A percentile compares a stretch with the other conserved stretches of the same genome.
phyloP scores from a whole-genome alignment of 345 rosid genomes.

The Citrus mangshanensis region DNA sequence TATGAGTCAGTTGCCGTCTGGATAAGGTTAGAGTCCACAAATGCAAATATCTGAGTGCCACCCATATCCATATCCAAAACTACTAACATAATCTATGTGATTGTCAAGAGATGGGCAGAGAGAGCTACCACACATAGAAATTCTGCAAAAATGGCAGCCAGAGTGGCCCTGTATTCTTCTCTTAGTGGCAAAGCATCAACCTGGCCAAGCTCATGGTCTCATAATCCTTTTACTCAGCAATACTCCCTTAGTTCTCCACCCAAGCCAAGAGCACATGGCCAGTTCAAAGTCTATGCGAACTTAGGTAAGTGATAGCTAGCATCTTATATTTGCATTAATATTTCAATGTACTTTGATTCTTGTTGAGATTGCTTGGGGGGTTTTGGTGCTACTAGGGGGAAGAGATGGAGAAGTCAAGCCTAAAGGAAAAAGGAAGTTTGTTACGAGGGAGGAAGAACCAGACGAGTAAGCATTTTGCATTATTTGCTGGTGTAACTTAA shows the following conservation, averaged over 20 bases:
- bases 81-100: not conserved
- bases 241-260: constrained; percentile 15
- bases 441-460: constrained; percentile 89
- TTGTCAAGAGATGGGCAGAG: not conserved
- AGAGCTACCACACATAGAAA: not conserved
- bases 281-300: constrained; percentile 56
- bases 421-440: constrained; percentile 75
- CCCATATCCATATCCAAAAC: constrained; percentile 14
- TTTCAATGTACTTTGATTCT: not conserved
- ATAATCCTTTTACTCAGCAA: constrained; percentile 14
- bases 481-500: not conserved
- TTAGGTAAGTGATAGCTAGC: constrained; percentile 32
- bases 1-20: not conserved
- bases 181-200: constrained; percentile 21
- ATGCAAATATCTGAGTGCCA: constrained; percentile 4
- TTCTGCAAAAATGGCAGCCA: constrained; percentile 48
- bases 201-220: constrained; percentile 24
- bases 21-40: constrained; percentile 23
- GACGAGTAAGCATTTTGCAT: constrained; percentile 48
- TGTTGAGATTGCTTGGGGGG: not conserved
- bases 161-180: constrained; percentile 36
- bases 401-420: constrained; percentile 71
- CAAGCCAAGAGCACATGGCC: constrained; percentile 23
- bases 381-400: constrained; percentile 43
- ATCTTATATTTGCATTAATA: not conserved